phyloP scores from a whole-genome alignment of 1,139 yeast genomes.

The Geotrichum cucujoidarum region DNA sequence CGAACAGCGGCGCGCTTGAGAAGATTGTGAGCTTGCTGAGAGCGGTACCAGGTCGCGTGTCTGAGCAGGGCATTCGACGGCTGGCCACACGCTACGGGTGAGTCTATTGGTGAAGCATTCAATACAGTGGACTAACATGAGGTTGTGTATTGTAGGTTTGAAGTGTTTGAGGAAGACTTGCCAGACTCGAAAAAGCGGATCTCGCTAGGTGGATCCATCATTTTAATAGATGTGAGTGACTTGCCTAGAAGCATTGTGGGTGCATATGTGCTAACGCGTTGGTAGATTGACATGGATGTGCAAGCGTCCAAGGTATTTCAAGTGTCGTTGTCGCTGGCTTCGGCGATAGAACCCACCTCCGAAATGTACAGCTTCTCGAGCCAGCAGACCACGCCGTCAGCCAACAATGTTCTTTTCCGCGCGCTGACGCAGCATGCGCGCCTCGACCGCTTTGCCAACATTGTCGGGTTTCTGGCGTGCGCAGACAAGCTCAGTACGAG shows the following conservation, averaged over 20 bases:
- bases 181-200: constrained; percentile 30
- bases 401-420: constrained; percentile 28
- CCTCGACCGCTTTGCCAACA: constrained; percentile 31
- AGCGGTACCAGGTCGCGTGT: constrained; percentile 34
- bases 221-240: constrained; percentile 34
- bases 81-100: constrained; percentile 29
- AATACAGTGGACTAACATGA: no score
- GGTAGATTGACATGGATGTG: constrained; percentile 24
- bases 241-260: no score
- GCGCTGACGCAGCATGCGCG: constrained; percentile 30
- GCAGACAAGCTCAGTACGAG: constrained; percentile 33
- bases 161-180: constrained; percentile 34
- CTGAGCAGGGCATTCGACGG: constrained; percentile 33
- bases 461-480: constrained; percentile 32
- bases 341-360: constrained; percentile 27
- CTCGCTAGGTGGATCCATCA: constrained; percentile 37
- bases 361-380: constrained; percentile 30
- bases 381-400: constrained; percentile 25
- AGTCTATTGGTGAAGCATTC: constrained; percentile 4
- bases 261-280: no score
- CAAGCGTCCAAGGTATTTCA: constrained; percentile 21
- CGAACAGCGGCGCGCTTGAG: constrained; percentile 22
- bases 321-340: constrained; percentile 32
- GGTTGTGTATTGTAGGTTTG: constrained; percentile 27
- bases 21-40: constrained; percentile 29